Evolutionary conservation across 2,329 filamentous ascomycete species (phyloP), one percentile per base, ranked within the genome.

Genomic region (Hirsutella thompsonii): DNA sequence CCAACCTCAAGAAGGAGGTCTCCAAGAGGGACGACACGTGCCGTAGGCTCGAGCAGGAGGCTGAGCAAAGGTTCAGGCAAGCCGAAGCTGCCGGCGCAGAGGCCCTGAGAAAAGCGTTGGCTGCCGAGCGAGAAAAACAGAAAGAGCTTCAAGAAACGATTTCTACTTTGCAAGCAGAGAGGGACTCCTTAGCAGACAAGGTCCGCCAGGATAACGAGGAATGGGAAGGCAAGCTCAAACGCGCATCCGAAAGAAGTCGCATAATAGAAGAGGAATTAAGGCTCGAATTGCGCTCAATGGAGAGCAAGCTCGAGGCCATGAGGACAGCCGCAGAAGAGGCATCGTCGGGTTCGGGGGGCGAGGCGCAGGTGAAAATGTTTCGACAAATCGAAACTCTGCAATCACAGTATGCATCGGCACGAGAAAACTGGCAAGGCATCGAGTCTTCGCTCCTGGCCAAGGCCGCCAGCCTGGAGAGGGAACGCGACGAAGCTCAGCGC

Each of bases 381-480:
- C 79, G 92, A 33, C 93, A 98, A 61, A 83, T 98, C 41, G 92
- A 98, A 64, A 95, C 86, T 1, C 65, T 98, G 30, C 92, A 98
- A 60, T 92, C 85, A 6, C 93, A 98, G 58, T 94, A 98, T 61
- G 80, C 88, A 1, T 80, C 93, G 41, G 92, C 92, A 1, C 92
- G 86, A 50, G 87, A 94, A 55, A 98, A 98, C 52, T 98, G 93
- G 92, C 89, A 95, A 56, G 86, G 88, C 1, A 93, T 98, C 46
- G 90, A 98, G 60, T 77, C 83, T 9, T 93, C 85, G 2, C 64
- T 98, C 26, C 74, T 90, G 39, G 78, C 85, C 19, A 77, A 89
- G 43, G 72, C 92, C 10, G 72, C 80, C 4, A 81, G 69, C 38
- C 68, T 96, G 9, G 92, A 98, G 58, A 92, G 83, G 56, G 93